Conservation (phyloP, 371 early-diverging fungal species). For the Rhizopus delemar region DNA sequence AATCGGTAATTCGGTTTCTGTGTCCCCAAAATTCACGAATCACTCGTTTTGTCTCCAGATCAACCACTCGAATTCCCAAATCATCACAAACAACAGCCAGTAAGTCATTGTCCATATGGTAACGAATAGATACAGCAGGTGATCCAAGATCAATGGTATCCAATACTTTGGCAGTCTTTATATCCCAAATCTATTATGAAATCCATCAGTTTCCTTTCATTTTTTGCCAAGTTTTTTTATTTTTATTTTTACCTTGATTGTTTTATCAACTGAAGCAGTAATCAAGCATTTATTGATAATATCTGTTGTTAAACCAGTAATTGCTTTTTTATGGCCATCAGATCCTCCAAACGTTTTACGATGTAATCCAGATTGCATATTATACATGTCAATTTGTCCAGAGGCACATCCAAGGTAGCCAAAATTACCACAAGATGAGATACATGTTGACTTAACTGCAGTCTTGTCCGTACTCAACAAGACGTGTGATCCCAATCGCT, state of each 20-base stretch:
- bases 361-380: conserved; percentile 89
- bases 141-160: conserved; percentile 72
- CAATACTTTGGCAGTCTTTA: conserved; percentile 62
- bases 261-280: conserved; percentile 80
- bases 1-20: conserved; percentile 81
- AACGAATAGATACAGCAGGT: conserved; percentile 63
- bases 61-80: conserved; percentile 81
- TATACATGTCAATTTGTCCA: conserved; percentile 87
- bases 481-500: conserved; percentile 71
- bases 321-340: conserved; percentile 76
- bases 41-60: conserved; percentile 75
- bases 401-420: conserved; percentile 78
- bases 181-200: conserved; percentile 74
- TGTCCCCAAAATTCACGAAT: conserved; percentile 92
- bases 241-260: conserved; percentile 60
- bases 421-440: conserved; percentile 93
- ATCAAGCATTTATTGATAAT: conserved; percentile 70
- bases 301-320: conserved; percentile 83
- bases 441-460: conserved; percentile 68
- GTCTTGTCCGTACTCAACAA: conserved; percentile 65
- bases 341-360: conserved; percentile 64
- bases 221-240: background rate
- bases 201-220: background rate
- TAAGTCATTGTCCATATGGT: conserved; percentile 76
- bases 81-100: conserved; percentile 87